A percentile compares a stretch with the other conserved stretches of the same genome.
Evolutionary conservation across 768 basidiomycete species (phyloP).

Genomic region (Lyophyllum atratum): DNA sequence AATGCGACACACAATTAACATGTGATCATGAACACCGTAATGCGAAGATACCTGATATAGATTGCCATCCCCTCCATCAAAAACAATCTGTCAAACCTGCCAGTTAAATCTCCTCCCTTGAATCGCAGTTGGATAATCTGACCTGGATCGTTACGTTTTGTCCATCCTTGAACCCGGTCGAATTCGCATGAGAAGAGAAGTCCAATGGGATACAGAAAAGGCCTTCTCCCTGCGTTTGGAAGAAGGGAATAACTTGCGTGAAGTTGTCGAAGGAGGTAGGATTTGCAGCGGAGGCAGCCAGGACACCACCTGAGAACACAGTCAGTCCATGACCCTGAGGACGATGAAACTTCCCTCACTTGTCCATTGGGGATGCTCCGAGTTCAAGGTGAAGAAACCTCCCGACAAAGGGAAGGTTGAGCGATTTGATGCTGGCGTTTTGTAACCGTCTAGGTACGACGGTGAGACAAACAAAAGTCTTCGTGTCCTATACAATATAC

Average conservation of each 20-base stretch:
- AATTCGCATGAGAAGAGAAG: slow-evolving; percentile 45
- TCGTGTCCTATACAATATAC: slow-evolving; percentile 14
- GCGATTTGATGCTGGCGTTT: slow-evolving; percentile 50
- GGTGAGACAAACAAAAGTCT: slow-evolving; percentile 1
- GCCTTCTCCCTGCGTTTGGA: slow-evolving; percentile 42
- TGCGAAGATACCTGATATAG: slow-evolving; percentile 63
- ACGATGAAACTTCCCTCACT: slow-evolving; percentile 38
- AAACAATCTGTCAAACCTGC: slow-evolving; percentile 42
- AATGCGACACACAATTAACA: not conserved
- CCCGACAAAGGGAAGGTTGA: slow-evolving; percentile 67
- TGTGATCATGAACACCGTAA: not conserved
- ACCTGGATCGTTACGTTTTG: slow-evolving; percentile 74
- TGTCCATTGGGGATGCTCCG: slow-evolving; percentile 65
- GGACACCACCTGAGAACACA: slow-evolving; percentile 43
- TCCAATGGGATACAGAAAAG: slow-evolving; percentile 74
- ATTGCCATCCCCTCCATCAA: slow-evolving; percentile 67
- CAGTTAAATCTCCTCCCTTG: not conserved
- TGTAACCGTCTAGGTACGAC: slow-evolving; percentile 60
- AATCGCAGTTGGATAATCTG: slow-evolving; percentile 1
- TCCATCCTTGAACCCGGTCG: slow-evolving; percentile 56
- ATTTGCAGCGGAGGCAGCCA: slow-evolving; percentile 56
- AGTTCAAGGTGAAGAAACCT: slow-evolving; percentile 63
- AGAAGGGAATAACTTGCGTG: slow-evolving; percentile 50
- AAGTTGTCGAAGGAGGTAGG: slow-evolving; percentile 71
- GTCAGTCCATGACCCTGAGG: slow-evolving; percentile 7